Evolutionary conservation across 192 early-diverging fungal genomes (phyloP).

Genomic region (Podila epicladia): DNA sequence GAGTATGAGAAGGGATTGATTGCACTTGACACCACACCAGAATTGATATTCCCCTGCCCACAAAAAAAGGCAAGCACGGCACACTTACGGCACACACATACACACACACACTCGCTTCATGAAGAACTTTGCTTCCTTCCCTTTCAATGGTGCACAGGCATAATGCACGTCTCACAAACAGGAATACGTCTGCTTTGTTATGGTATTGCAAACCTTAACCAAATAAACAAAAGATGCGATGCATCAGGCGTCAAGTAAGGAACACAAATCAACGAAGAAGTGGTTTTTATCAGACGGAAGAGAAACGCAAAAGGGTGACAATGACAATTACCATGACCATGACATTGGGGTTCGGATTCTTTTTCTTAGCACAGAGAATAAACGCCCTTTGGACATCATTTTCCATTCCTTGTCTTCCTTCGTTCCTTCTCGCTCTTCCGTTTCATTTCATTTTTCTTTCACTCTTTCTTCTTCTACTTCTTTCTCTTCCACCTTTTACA

Average conservation of each 20-base stretch:
- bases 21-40: slow-evolving; percentile 5
- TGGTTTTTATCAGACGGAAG: neutral
- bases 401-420: neutral
- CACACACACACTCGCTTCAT: neutral
- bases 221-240: neutral
- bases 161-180: too few relatives aligned
- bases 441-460: neutral
- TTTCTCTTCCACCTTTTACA: neutral
- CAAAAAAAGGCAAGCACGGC: neutral
- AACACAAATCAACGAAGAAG: neutral
- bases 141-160: too few relatives aligned
- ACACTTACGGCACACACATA: neutral
- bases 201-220: neutral
- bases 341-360: neutral
- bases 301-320: neutral
- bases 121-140: too few relatives aligned
- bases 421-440: neutral
- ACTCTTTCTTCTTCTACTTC: neutral
- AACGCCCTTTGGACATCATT: neutral
- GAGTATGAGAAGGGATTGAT: slow-evolving; percentile 4
- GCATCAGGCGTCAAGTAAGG: too few relatives aligned
- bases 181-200: too few relatives aligned
- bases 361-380: neutral
- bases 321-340: too few relatives aligned
- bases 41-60: slow-evolving; percentile 3